Evolutionary conservation across 2,329 filamentous ascomycete genomes (phyloP), one percentile per base, ranked within the genome.

Genomic region (Xylaria sp.): DNA sequence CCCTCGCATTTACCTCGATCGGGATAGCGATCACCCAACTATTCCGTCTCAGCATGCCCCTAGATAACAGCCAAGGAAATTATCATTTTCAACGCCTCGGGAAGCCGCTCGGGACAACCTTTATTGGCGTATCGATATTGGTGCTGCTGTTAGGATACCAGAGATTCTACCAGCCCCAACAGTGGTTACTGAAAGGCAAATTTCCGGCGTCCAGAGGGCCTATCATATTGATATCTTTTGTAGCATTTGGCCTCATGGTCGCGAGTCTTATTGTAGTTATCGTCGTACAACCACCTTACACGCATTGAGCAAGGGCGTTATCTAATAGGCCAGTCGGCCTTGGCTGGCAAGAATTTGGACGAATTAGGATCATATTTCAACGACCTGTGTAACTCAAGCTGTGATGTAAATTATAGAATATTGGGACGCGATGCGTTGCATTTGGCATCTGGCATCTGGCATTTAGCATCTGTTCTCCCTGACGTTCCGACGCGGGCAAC

Each of bases 1-100:
- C 90, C 2, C 83, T 95, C 35, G 87, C 90, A 23, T 95, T 95
- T 71, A 90, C 91, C 10, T 90, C 86, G 33, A 94, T 95, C 67
- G 91, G 91, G 59, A 90, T 95, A 62, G 91, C 90, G 43, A 85
- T 95, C 40, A 94, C 91, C 1, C 91, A 95, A 74, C 85, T 95
- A 48, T 94, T 95, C 78, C 89, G 91, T 25, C 86, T 95, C 59
- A 93, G 93, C 78, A 90, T 87, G 0, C 83, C 86, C 8, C 78
- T 90, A 40, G 72, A 77, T 21, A 69, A 73, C 38, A 75, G 72
- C 66, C 23, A 65, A 63, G 68, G 72, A 60, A 69, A 73, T 21
- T 73, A 77, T 40, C 75, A 75, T 57, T 73, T 78, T 49, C 83
- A 87, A 43, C 84, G 84, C 56, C 80, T 92, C 64, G 90, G 90